Evolutionary conservation across 805 yeast species (phyloP), one percentile per base, ranked within the genome.

Genomic region (Ogataea siamensis): DNA sequence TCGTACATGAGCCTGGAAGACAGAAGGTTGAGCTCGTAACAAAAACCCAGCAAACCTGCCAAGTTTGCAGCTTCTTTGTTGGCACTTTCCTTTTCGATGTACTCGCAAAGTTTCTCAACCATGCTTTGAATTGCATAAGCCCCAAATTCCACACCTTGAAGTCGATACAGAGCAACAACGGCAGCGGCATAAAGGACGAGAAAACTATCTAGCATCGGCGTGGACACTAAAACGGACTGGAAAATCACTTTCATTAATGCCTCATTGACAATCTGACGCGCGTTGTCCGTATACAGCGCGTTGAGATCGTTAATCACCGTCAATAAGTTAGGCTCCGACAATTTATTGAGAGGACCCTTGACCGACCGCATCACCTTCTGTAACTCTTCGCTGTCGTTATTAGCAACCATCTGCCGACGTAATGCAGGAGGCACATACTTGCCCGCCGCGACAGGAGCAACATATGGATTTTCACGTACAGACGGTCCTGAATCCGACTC

Each of bases 401-500:
- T 41, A 26, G 58, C 68, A 14, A 64, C 39, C 33, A 69, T 72
- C 50, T 70, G 72, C 30, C 76, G 71, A 42, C 98, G 73, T 40
- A 84, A 60, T 0, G 95, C 88, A 0, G 98, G 99, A 1, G 99
- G 98, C 11, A 91, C 66, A 55, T 93, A 91, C 45, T 74, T 69
- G 5, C 55, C 49, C 1, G 69, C 65, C 16, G 58, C 32, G 43
- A 67, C 65, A 8, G 87, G 85, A 0, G 88, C 84, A 27, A 78
- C 74, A 53, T 80, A 85, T 5, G 95, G 94, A 49, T 87, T 87
- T 55, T 85, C 95, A 45, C 65, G 62, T 31, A 65, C 68, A 24
- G 57, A 52, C 22, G 63, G 64, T 2, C 50, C 62, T 3, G 45
- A 53, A 3, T 45, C 60, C 6, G 48, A 49, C 6, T 50, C 54